Evolutionary conservation across 306 rosid genomes (phyloP), one percentile per base, ranked within the genome.

Genomic region (Lathyrus aphaca): DNA sequence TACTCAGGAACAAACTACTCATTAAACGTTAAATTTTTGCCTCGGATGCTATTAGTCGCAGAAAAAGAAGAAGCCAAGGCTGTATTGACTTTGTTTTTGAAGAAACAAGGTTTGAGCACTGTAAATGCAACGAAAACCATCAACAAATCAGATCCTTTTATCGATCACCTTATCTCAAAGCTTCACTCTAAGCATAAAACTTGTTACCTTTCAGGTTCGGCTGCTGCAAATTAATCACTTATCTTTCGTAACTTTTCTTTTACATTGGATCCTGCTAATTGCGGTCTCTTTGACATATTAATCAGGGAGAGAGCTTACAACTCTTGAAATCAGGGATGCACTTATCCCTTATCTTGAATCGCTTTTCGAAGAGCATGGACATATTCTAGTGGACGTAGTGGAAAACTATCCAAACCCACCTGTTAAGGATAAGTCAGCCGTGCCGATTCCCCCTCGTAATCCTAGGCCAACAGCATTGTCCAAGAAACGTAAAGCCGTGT

Each of bases 11-110:
- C 72, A 79, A 78, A 90, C 29, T 86, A 88, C 43, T 77, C 90
- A 0, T 79, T 74, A 45, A 84, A 72, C 81, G 11, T 71, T 27
- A 84, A 77, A 71, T 51, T 67, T 58, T 78, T 87, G 57, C 56
- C 94, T 74, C 82, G 90, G 13, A 81, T 87, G 55, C 81, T 90
- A 69, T 82, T 94, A 74, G 88, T 77, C 21, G 97, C 96, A 46
- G 98, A 90, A 81, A 94, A 88, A 80, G 98, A 90, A 84, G 98
- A 90, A 83, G 94, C 98, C 66, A 94, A 81, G 76, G 98, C 96
- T 59, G 94, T 90, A 39, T 73, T 94, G 56, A 80, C 85, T 70
- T 75, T 90, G 84, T 90, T 90, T 84, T 73, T 94, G 77, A 94
- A 87, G 84, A 88, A 94, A 76, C 91, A 77, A 73, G 96, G 98